Base-by-base conservation (phyloP, 2,329 filamentous ascomycete species). In the Aureobasidium leucospermi region DNA sequence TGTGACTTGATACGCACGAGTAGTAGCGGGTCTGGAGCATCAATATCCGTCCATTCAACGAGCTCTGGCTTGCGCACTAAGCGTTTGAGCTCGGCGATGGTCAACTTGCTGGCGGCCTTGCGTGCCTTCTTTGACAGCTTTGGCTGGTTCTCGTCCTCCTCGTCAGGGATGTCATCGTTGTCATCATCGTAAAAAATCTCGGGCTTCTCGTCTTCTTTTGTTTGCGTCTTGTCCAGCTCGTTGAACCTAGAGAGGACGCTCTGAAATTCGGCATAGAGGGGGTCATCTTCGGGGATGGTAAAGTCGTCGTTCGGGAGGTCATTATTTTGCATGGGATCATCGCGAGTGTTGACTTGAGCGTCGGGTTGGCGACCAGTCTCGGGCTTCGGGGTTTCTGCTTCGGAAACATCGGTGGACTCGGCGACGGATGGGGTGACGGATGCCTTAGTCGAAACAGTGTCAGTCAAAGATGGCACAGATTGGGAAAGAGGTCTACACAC, bases 31-130 rank as follows among this genome's bases (percentile, higher is more conserved):
- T 99, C 92, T 29, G 89, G 85, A 0, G 94, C 92, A 15, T 90
- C 95, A 11, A 90, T 89, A 71, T 99, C 94, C 58, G 95, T 94
- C 94, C 94, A 97, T 69, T 99, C 94, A 6, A 99, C 93, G 9
- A 96, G 85, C 73, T 99, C 94, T 2, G 94, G 94, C 66, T 92
- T 93, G 67, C 81, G 83, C 62, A 96, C 94, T 59, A 96, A 77
- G 6, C 93, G 90, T 76, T 99, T 99, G 64, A 99, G 82, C 74
- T 97, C 91, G 51, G 94, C 94, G 61, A 99, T 90, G 6, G 93
- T 96, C 34, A 97, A 79, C 74, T 95, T 96, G 76, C 88, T 95
- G 70, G 91, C 81, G 75, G 88, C 85, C 77, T 97, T 99, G 66
- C 88, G 84, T 75, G 95, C 93, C 80, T 96, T 96, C 76, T 96